A percentile compares a stretch with the other conserved stretches of the same genome.
These are phyloP conservation scores for Coniochaeta prunicola DNA, from an alignment of 2,329 filamentous ascomycete species.

Conservation along the genomic window DNA sequence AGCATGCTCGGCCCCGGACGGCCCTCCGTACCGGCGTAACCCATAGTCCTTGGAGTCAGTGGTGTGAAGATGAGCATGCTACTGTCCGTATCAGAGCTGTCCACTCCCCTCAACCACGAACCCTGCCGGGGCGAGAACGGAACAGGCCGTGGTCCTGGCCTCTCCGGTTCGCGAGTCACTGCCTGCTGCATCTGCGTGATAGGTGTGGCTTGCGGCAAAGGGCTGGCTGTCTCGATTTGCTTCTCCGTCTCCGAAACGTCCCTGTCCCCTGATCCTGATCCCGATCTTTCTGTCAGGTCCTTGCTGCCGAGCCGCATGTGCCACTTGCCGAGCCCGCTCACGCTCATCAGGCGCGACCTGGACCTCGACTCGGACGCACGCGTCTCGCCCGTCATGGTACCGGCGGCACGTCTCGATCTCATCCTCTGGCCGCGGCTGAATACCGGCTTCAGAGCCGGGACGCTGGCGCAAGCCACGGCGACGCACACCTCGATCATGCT, in stretches of 20 bases:
- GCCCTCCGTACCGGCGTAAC: neutral
- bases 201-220: neutral
- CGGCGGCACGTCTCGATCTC: neutral
- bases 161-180: neutral
- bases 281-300: neutral
- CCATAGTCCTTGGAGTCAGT: conserved; percentile 1
- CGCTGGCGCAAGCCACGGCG: conserved; percentile 40
- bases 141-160: neutral
- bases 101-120: neutral
- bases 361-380: neutral
- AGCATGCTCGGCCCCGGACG: neutral
- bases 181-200: neutral
- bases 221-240: neutral
- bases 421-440: conserved; percentile 17
- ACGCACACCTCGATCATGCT: conserved; percentile 40
- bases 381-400: neutral
- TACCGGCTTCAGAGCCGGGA: conserved; percentile 42
- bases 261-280: neutral
- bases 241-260: neutral
- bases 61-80: neutral
- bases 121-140: neutral
- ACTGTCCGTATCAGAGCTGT: neutral
- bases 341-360: neutral
- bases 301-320: conserved; percentile 3
- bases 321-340: neutral